Base-by-base conservation (phyloP, 371 early-diverging fungal species). In the Mycotypha africana region DNA sequence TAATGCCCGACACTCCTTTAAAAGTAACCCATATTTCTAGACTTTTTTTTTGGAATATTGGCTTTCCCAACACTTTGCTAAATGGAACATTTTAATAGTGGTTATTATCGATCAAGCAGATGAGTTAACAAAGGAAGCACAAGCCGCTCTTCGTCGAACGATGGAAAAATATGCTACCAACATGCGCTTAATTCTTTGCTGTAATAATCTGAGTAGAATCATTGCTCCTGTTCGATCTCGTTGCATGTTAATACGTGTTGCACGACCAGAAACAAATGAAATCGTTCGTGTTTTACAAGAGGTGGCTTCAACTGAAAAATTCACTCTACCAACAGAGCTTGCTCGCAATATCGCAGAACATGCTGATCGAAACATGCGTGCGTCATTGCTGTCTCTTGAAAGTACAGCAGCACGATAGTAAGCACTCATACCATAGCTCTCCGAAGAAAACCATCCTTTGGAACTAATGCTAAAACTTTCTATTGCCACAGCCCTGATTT, bases 131-230 rank as follows among this genome's bases (percentile, higher is more conserved):
- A 76, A 85, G 47, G 95, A 97, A 48, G 99, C 99, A 8, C 99
- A 99, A 74, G 92, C 95, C 28, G 99, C 95, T 14, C 82, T 99
- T 42, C 84, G 99, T 52, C 79, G 99, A 22, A 99, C 99, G 2
- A 98, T 99, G 95, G 99, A 99, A 73, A 93, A 94, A 67, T 99
- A 99, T 70, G 93, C 91, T 68, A 51, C 65, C 17, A 95, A 92
- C 58, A 78, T 99, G 55, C 87, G 99, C 22, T 71, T 99, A 19
- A 92, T 99, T 51, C 59, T 99, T 45, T 91, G 98, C 67, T 89
- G 92, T 58, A 91, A 88, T 44, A 84, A 89, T 35, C 82, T 95
- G 0, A 87, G 89, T 44, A 90, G 86, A 57, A 89, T 99, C 50
- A 97, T 99, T 61, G 70, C 88, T 12, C 99, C 99, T 1, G 89